Conservation (phyloP, 129 eudicot genomes). For the Pittosporum tobira region DNA sequence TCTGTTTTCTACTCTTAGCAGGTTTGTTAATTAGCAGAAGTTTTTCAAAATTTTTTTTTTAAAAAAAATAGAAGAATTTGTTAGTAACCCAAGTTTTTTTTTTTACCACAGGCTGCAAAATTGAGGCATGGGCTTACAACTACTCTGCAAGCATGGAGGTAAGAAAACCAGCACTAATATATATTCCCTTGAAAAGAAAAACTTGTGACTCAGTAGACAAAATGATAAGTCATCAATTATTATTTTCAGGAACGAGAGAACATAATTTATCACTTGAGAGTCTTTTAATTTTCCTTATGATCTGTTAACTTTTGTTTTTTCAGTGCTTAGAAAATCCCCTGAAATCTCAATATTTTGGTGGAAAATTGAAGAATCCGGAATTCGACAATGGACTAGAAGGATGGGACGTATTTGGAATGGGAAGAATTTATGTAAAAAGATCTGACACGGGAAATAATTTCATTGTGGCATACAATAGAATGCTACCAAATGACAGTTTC, state of each 20-base stretch:
- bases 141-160: conserved; percentile 33
- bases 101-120: conserved; percentile 3
- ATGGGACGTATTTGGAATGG: conserved; percentile 24
- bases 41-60: too few species aligned
- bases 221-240: too few species aligned
- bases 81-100: background rate
- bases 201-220: too few species aligned
- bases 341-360: conserved; percentile 32
- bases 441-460: conserved; percentile 28
- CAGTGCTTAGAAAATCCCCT: conserved; percentile 31
- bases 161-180: background rate
- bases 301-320: background rate
- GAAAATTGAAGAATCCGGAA: conserved; percentile 24
- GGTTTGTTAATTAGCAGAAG: background rate
- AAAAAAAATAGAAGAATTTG: background rate
- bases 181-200: too few species aligned
- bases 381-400: conserved; percentile 17
- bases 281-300: background rate
- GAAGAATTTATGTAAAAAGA: conserved; percentile 5
- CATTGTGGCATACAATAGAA: conserved; percentile 23
- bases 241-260: background rate
- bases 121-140: conserved; percentile 24
- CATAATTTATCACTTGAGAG: background rate
- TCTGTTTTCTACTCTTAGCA: background rate
- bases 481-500: conserved; percentile 15